Percentiles rank a stretch among this genome's conserved stretches.
phyloP scores from a whole-genome alignment of 23 red algal species.

The Gracilaria domingensis region DNA sequence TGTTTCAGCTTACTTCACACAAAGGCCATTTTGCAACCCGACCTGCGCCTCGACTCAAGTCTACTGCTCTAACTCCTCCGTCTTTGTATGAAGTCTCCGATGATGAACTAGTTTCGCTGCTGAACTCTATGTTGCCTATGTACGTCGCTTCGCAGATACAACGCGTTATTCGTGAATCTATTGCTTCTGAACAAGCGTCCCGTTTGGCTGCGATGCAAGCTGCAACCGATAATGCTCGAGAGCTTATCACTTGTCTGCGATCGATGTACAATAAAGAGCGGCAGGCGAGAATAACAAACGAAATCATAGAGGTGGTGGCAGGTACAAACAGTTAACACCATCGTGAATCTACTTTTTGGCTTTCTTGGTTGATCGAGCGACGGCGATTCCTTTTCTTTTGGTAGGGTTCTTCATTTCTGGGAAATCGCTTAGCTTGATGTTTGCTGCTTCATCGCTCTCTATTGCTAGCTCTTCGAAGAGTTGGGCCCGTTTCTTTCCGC shows the following conservation, averaged over 20 bases:
- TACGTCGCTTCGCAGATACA: slow-evolving; percentile 71
- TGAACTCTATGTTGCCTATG: slow-evolving; percentile 83
- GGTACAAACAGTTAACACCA: slow-evolving; percentile 14
- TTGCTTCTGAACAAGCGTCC: slow-evolving; percentile 80
- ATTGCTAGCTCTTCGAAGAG: slow-evolving; percentile 90
- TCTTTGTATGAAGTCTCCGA: slow-evolving; percentile 65
- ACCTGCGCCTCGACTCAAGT: slow-evolving; percentile 15
- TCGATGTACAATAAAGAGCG: slow-evolving; percentile 85
- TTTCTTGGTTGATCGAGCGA: background rate
- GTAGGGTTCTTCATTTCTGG: slow-evolving; percentile 61
- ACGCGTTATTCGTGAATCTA: slow-evolving; percentile 68
- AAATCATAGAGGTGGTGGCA: slow-evolving; percentile 73
- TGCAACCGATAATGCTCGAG: slow-evolving; percentile 87
- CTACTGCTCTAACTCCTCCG: background rate
- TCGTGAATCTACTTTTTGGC: slow-evolving; percentile 8
- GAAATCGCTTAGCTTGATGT: slow-evolving; percentile 66
- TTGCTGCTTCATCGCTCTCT: slow-evolving; percentile 81
- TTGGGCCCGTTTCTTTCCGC: slow-evolving; percentile 71
- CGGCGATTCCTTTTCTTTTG: slow-evolving; percentile 20
- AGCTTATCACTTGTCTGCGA: slow-evolving; percentile 70
- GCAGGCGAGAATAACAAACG: slow-evolving; percentile 91
- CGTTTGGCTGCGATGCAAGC: slow-evolving; percentile 90
- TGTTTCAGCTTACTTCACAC: slow-evolving; percentile 84
- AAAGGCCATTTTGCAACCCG: slow-evolving; percentile 53
- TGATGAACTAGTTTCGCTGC: slow-evolving; percentile 51